Base-by-base conservation (phyloP, 1,139 yeast genomes). In the Suhomyces wounanorum region DNA sequence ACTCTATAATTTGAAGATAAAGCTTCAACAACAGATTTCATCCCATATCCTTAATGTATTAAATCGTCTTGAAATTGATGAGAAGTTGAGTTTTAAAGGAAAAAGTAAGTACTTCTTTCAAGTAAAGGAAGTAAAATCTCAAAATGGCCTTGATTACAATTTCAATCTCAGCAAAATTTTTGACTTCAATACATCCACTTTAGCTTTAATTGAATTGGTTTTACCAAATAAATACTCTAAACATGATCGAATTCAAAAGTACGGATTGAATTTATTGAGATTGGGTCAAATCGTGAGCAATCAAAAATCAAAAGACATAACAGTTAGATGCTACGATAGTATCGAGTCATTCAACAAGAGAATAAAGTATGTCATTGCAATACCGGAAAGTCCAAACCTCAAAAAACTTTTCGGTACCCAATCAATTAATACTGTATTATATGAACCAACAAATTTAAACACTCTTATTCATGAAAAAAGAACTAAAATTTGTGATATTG, bases 141-240 rank as follows among this genome's bases (percentile, higher is more conserved):
- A 44, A 13, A 40, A 38, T 6, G 50, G 50, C 11, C 17, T 35
- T 26, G 52, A 47, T 8, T 50, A 40, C 16, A 31, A 9, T 9
- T 36, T 51, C 13, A 39, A 13, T 13, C 13, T 48, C 10, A 48
- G 36, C 41, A 36, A 39, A 11, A 31, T 8, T 11, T 47, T 47
- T 14, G 51, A 48, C 14, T 4, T 26, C 6, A 35, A 39, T 5
- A 41, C 43, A 2, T 14, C 13, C 9, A 8, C 37, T 1, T 35
- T 67, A 5, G 49, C 60, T 11, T 50, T 68, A 28, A 33, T 70
- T 6, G 66, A 66, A 31, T 50, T 75, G 8, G 59, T 63, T 16
- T 68, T 68, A 47, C 78, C 77, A 0, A 72, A 68, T 45, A 66
- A 65, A 43, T 66, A 58, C 47, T 64, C 72, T 0, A 60, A 58